Evolutionary conservation across 2,329 filamentous ascomycete genomes (phyloP), one percentile per base, ranked within the genome.

Genomic region (Venturia pyrina): DNA sequence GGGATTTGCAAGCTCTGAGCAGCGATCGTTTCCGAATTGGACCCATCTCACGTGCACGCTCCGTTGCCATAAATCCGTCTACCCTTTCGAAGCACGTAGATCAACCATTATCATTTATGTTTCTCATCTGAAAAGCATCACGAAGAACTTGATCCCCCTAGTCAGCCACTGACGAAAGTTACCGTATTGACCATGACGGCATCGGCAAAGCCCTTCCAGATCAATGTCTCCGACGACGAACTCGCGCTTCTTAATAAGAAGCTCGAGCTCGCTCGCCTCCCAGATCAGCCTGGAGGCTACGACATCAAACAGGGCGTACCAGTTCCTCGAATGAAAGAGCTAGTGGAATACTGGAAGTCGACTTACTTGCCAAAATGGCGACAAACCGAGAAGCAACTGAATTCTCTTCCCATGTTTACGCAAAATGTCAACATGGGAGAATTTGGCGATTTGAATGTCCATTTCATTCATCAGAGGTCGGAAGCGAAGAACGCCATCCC

Each of bases 381-480:
- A 43, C 76, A 77, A 44, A 79, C 81, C 21, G 87, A 90, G 73
- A 74, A 77, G 5, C 78, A 80, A 61, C 72, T 90, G 17, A 90
- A 90, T 71, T 72, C 80, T 41, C 74, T 88, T 8, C 83, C 85
- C 0, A 50, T 59, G 60, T 67, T 81, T 73, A 80, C 76, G 0
- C 83, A 81, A 0, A 71, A 70, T 1, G 76, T 89, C 8, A 69
- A 77, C 0, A 80, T 88, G 0, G 79, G 85, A 13, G 85, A 83
- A 0, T 89, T 87, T 69, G 86, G 80, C 1, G 76, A 80, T 0
- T 71, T 89, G 61, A 78, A 86, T 41, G 77, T 90, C 3, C 88
- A 90, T 74, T 89, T 87, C 72, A 73, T 90, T 1, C 84, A 89
- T 71, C 79, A 87, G 69, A 78, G 74, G 63, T 85, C 82, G 69